phyloP scores from a whole-genome alignment of 106 monocot species.

The Platanthera zijinensis region DNA sequence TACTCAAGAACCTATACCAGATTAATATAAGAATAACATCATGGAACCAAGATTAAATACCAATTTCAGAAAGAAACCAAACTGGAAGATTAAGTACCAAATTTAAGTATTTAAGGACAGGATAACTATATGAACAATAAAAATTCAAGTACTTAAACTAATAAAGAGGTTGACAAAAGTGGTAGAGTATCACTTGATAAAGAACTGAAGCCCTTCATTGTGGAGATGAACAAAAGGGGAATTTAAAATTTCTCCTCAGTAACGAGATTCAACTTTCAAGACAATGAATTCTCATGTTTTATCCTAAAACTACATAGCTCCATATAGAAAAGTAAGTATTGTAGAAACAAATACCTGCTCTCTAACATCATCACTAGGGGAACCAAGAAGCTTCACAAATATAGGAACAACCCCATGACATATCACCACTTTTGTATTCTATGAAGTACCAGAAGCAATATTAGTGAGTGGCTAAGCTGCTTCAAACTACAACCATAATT shows the following conservation, averaged over 20 bases:
- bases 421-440: conserved; percentile 55
- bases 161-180: too few species aligned
- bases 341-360: conserved; percentile 33
- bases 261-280: not conserved
- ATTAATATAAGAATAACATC: conserved; percentile 2
- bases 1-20: conserved; percentile 59
- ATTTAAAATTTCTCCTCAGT: not conserved
- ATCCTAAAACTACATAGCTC: not conserved
- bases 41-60: not conserved
- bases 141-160: too few species aligned
- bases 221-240: not conserved
- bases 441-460: conserved; percentile 55
- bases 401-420: conserved; percentile 53
- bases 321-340: not conserved
- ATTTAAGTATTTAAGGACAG: too few species aligned
- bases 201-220: not conserved
- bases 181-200: too few species aligned
- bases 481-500: conserved; percentile 29
- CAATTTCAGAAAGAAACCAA: not conserved
- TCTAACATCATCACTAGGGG: conserved; percentile 49
- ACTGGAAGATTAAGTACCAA: not conserved
- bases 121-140: too few species aligned
- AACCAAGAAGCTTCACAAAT: conserved; percentile 49
- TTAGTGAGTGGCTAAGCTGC: conserved; percentile 57
- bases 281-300: not conserved